Evolutionary conservation across 2,329 filamentous ascomycete genomes (phyloP).

Genomic region (Paecilomyces dactylethromorphus): DNA sequence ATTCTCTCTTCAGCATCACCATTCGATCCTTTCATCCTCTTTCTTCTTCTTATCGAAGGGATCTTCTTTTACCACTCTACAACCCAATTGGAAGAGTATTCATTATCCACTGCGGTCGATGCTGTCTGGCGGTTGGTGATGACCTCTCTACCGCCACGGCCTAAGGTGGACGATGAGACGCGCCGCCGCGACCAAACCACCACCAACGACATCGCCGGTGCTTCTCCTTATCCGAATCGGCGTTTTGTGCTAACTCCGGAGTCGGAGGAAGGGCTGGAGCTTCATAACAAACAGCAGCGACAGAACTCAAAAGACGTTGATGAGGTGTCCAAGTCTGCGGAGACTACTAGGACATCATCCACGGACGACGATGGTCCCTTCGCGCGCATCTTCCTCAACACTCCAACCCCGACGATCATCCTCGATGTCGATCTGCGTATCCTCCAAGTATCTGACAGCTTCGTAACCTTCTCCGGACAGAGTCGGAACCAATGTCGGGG

Average conservation of each 20-base stretch:
- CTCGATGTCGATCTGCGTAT: constrained; percentile 30
- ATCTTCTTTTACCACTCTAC: not conserved
- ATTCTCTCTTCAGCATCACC: not conserved
- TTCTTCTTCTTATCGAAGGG: not conserved
- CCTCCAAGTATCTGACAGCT: constrained; percentile 40
- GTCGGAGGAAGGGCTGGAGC: not conserved
- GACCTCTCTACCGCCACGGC: not conserved
- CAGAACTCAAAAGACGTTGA: not conserved
- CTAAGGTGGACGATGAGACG: not conserved
- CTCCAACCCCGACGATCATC: constrained; percentile 32
- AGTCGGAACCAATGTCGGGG: constrained; percentile 29
- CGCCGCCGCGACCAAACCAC: not conserved
- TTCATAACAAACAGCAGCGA: not conserved
- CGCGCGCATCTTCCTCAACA: constrained; percentile 15
- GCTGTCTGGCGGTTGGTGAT: not conserved
- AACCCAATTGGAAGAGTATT: not conserved
- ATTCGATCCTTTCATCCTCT: not conserved
- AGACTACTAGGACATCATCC: not conserved
- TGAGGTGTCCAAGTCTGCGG: not conserved
- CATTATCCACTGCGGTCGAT: not conserved
- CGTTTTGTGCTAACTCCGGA: not conserved
- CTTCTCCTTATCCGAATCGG: not conserved
- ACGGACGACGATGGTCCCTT: not conserved
- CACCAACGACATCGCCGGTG: not conserved
- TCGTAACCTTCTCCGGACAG: constrained; percentile 26